Conservation (phyloP, 768 basidiomycete genomes). For the Leccinum boreale region DNA sequence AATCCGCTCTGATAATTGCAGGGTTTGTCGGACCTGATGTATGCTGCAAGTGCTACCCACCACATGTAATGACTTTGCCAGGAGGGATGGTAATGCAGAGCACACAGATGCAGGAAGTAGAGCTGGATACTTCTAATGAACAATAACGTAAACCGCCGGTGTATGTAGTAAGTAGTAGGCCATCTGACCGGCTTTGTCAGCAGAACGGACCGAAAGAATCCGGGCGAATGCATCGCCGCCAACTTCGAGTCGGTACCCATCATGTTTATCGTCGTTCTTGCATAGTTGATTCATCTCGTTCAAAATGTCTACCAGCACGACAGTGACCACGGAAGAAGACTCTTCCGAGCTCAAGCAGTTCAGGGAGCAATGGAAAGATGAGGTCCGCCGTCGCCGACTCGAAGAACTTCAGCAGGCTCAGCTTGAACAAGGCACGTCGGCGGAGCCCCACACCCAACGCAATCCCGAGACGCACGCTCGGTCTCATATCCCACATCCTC, state of each 20-base stretch:
- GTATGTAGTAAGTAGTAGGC: too few relatives aligned
- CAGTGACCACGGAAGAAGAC: slow-evolving; percentile 35
- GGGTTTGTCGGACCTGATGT: too few relatives aligned
- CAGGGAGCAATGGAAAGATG: slow-evolving; percentile 70
- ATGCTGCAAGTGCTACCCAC: slow-evolving; percentile 3
- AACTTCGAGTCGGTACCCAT: slow-evolving; percentile 12
- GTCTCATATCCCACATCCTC: slow-evolving; percentile 1
- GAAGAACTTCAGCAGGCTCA: slow-evolving; percentile 11
- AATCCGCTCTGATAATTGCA: too few relatives aligned
- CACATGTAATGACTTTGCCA: slow-evolving; percentile 66
- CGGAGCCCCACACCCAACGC: not conserved
- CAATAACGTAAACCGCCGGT: too few relatives aligned
- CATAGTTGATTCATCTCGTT: not conserved
- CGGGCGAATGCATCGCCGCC: too few relatives aligned
- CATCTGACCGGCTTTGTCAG: not conserved
- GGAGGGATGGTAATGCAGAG: slow-evolving; percentile 64
- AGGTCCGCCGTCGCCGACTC: slow-evolving; percentile 45
- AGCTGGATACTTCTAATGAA: too few relatives aligned
- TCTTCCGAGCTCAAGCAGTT: slow-evolving; percentile 64
- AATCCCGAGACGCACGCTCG: slow-evolving; percentile 8
- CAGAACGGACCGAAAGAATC: too few relatives aligned
- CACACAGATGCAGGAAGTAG: too few relatives aligned
- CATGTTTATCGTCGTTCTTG: not conserved
- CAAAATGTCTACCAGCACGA: not conserved
- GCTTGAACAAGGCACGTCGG: not conserved